Conservation (phyloP, 108 stramenopile species). For the Cyclotella choctawhatcheeana region DNA sequence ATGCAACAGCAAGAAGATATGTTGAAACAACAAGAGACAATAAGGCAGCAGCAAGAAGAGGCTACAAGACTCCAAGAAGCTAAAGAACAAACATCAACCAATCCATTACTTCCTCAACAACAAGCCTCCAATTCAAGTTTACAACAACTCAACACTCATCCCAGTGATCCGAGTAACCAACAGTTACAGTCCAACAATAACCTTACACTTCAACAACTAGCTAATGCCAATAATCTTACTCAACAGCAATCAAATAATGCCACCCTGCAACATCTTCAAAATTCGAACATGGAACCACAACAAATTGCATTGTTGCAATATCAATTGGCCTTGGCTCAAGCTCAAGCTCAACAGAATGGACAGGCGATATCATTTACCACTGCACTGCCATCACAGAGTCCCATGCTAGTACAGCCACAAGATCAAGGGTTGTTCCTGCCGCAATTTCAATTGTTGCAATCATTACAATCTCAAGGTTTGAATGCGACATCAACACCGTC, state of each 20-base stretch:
- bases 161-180: too few relatives aligned
- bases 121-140: too few relatives aligned
- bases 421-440: not conserved
- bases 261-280: not conserved
- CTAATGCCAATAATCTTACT: not conserved
- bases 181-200: too few relatives aligned
- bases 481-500: not conserved
- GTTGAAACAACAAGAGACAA: not conserved
- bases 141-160: too few relatives aligned
- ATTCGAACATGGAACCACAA: too few relatives aligned
- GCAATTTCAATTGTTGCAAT: conserved; percentile 19
- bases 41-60: conserved; percentile 3
- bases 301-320: conserved; percentile 15
- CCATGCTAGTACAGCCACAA: not conserved
- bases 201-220: not conserved
- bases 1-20: conserved; percentile 4
- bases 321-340: conserved; percentile 1
- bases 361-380: not conserved
- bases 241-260: not conserved
- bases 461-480: not conserved
- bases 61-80: not conserved
- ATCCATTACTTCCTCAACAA: too few relatives aligned
- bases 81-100: not conserved
- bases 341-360: not conserved
- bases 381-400: not conserved